Conservation (phyloP, 805 yeast genomes). For the Candida sithepensis region DNA sequence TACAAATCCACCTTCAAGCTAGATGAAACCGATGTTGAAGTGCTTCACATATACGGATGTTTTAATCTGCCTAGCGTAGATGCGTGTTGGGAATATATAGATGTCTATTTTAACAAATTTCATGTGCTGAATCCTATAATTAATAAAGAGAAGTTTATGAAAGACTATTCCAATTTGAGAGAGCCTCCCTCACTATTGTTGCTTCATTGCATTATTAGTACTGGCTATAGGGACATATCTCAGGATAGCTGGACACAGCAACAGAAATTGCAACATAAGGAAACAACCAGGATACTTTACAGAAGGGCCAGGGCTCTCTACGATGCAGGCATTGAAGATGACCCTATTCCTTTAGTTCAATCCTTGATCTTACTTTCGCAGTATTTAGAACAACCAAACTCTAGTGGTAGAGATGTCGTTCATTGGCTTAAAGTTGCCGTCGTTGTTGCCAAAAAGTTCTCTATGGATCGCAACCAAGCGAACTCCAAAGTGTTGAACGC, state of each 20-base stretch:
- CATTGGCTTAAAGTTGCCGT: constrained; percentile 70
- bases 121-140: constrained; percentile 68
- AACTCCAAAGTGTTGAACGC: not conserved
- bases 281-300: constrained; percentile 22
- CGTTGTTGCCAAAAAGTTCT: constrained; percentile 67
- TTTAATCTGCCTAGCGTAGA: constrained; percentile 58
- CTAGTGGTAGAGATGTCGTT: constrained; percentile 49
- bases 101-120: constrained; percentile 54
- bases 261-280: constrained; percentile 44
- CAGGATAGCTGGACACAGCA: constrained; percentile 51
- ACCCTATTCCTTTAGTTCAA: constrained; percentile 54
- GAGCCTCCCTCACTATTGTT: constrained; percentile 57
- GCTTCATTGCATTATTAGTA: constrained; percentile 56
- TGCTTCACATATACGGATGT: constrained; percentile 62
- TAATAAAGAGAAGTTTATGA: constrained; percentile 57
- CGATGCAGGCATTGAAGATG: constrained; percentile 63
- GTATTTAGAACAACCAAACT: constrained; percentile 1
- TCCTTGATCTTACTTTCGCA: constrained; percentile 34
- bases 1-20: constrained; percentile 8
- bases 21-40: constrained; percentile 49
- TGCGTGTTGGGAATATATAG: constrained; percentile 54
- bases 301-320: constrained; percentile 56
- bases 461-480: constrained; percentile 50
- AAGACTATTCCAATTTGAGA: constrained; percentile 47
- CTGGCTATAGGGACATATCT: constrained; percentile 56